Evolutionary conservation across 176 grass and related monocot species (phyloP).

Genomic region (Carex littledalei): DNA sequence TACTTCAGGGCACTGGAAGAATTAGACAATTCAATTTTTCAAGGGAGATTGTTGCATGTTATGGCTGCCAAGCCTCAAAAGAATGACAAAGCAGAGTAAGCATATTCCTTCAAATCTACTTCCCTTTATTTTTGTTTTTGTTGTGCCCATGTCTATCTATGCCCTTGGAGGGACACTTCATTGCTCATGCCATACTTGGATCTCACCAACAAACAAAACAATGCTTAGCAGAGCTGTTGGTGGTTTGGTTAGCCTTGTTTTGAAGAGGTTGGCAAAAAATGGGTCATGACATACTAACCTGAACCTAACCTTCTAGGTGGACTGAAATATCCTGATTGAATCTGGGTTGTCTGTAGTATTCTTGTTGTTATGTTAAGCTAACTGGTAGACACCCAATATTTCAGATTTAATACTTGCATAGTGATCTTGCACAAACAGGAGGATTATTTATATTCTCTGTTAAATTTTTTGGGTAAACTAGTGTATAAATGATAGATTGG

Average conservation of each 20-base stretch:
- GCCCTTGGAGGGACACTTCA: not conserved
- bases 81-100: conserved; percentile 73
- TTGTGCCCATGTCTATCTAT: conserved; percentile 2
- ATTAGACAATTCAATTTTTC: conserved; percentile 93
- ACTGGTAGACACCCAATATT: not conserved
- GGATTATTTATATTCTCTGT: not conserved
- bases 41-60: conserved; percentile 73
- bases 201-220: not conserved
- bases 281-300: no score
- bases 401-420: not conserved
- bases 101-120: conserved; percentile 6
- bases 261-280: no score
- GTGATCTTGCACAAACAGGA: not conserved
- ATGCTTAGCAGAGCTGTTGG: not conserved
- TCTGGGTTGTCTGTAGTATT: no score
- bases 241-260: no score
- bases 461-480: not conserved
- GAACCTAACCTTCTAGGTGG: no score
- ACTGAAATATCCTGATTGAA: no score
- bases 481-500: not conserved
- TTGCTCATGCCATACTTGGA: not conserved
- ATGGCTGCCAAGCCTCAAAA: conserved; percentile 81
- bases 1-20: conserved; percentile 75
- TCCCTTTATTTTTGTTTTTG: conserved; percentile 23
- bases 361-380: not conserved